phyloP scores from a whole-genome alignment of 2,329 filamentous ascomycete species.

The Macrophomina phaseolina region DNA sequence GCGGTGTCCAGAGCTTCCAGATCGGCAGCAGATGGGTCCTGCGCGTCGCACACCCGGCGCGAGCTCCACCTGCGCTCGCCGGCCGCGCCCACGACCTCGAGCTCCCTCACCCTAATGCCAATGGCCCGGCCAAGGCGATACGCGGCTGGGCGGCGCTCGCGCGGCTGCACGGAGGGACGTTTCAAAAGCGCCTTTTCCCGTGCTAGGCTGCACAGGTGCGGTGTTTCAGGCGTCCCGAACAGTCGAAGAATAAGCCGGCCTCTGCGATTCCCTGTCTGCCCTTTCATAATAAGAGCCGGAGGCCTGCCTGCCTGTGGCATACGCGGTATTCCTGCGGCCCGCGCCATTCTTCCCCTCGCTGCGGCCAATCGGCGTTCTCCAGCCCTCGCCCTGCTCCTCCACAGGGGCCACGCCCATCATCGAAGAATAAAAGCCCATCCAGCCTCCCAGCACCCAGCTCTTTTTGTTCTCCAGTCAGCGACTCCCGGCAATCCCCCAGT shows the following conservation, averaged over 20 bases:
- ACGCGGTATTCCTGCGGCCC: not conserved
- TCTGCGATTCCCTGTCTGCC: not conserved
- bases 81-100: not conserved
- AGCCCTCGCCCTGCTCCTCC: not conserved
- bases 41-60: not conserved
- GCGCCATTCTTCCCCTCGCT: not conserved
- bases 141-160: not conserved
- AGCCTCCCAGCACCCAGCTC: not conserved
- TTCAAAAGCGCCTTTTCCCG: not conserved
- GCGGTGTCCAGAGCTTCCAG: constrained; percentile 15
- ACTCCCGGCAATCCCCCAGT: not conserved
- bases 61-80: not conserved
- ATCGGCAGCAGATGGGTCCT: constrained; percentile 3
- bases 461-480: constrained; percentile 19
- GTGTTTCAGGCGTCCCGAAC: constrained; percentile 16
- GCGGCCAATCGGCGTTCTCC: not conserved
- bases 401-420: constrained; percentile 9
- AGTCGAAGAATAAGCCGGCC: constrained; percentile 7
- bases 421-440: constrained; percentile 6
- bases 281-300: not conserved
- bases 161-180: constrained; percentile 5
- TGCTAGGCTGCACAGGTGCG: constrained; percentile 9
- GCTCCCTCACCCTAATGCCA: not conserved
- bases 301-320: not conserved
- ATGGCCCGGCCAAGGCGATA: not conserved